phyloP scores from a whole-genome alignment of 139 green algal species.

The Bryopsis sp. region DNA sequence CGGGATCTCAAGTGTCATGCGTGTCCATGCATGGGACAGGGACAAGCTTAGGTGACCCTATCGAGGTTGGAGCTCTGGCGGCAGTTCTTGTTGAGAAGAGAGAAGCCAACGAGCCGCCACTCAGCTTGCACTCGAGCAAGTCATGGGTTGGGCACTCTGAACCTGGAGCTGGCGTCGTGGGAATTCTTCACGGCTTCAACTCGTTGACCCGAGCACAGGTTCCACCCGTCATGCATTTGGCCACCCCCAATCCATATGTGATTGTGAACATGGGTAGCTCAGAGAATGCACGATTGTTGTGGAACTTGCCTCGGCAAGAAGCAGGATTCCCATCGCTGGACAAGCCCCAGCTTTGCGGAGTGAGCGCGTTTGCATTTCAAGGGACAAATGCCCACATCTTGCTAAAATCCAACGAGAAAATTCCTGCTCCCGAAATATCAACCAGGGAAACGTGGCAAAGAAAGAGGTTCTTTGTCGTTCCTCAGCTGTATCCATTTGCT shows the following conservation, averaged over 20 bases:
- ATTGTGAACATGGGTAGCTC: conserved; percentile 24
- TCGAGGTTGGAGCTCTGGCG: conserved; percentile 46
- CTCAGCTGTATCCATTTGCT: no score
- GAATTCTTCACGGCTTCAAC: conserved; percentile 37
- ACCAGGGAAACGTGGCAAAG: no score
- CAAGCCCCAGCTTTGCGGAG: neutral
- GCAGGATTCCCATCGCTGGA: conserved; percentile 1
- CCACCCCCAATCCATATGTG: conserved; percentile 47
- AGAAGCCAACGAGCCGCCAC: conserved; percentile 19
- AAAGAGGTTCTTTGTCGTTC: no score
- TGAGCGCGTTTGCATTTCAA: conserved; percentile 62
- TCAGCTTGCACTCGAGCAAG: conserved; percentile 53
- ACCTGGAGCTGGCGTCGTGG: conserved; percentile 58
- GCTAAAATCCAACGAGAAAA: conserved; percentile 4
- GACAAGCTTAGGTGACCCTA: conserved; percentile 65
- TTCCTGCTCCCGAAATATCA: no score
- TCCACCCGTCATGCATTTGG: conserved; percentile 50
- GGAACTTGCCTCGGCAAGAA: conserved; percentile 20
- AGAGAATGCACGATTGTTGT: neutral
- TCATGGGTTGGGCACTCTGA: conserved; percentile 77
- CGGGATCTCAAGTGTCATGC: no score
- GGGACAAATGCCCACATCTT: conserved; percentile 50
- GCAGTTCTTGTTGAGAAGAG: conserved; percentile 22
- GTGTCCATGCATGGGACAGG: conserved; percentile 39
- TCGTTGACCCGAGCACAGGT: neutral